phyloP scores from a whole-genome alignment of 2,329 filamentous ascomycete species.

The Colletotrichum echinochloae region DNA sequence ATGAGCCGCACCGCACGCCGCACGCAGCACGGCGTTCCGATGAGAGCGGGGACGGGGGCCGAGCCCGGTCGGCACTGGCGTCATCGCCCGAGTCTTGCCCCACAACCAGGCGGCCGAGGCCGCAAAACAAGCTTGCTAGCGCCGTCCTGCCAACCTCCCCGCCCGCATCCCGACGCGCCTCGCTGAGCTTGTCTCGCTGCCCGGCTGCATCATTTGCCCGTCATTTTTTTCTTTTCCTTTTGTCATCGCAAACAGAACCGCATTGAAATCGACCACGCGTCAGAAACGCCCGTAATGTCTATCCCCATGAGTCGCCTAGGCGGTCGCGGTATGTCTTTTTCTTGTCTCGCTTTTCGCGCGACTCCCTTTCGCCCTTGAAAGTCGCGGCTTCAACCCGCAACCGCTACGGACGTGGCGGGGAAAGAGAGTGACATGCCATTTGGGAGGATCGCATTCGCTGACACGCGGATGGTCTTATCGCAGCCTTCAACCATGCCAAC shows the following conservation, averaged over 20 bases:
- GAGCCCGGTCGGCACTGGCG: conserved; percentile 17
- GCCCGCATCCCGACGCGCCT: conserved; percentile 8
- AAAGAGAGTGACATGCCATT: not conserved
- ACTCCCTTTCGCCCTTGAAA: conserved; percentile 5
- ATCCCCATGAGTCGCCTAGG: conserved; percentile 42
- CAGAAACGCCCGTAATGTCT: conserved; percentile 23
- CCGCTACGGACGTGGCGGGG: conserved; percentile 1
- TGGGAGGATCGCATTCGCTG: not conserved
- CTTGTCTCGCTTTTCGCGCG: conserved; percentile 14
- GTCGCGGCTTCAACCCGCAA: conserved; percentile 19
- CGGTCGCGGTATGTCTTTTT: conserved; percentile 39
- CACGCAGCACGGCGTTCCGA: not conserved
- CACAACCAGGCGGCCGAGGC: conserved; percentile 32
- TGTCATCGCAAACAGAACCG: not conserved
- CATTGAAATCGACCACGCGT: not conserved
- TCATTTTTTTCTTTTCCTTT: conserved; percentile 1
- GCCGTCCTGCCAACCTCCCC: conserved; percentile 30
- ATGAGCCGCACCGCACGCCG: not conserved
- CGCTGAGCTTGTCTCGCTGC: conserved; percentile 1
- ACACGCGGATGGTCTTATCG: conserved; percentile 2
- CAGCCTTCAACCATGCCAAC: conserved; percentile 82
- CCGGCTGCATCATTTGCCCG: conserved; percentile 7
- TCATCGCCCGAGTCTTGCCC: conserved; percentile 10
- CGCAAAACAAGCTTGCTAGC: conserved; percentile 40
- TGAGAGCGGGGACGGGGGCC: conserved; percentile 13